Evolutionary conservation across 352 stramenopile species (phyloP).

Genomic region (Phytophthora uliginosa): DNA sequence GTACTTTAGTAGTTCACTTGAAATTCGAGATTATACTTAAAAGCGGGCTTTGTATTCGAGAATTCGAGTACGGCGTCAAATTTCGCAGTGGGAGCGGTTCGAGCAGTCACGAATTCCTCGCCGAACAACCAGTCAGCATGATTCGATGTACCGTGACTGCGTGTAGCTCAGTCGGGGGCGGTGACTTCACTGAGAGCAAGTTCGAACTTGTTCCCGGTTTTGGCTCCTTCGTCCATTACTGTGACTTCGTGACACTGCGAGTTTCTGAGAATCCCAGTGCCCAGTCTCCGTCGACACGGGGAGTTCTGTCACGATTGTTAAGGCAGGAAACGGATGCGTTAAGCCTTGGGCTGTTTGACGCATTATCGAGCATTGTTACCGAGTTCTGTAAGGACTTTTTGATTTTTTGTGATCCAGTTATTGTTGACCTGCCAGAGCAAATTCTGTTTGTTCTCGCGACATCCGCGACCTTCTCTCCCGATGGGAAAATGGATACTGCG

Average conservation of each 20-base stretch:
- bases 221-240: neutral
- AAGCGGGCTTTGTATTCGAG: slow-evolving; percentile 2
- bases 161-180: neutral
- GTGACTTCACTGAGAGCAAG: neutral
- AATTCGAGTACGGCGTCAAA: slow-evolving; percentile 13
- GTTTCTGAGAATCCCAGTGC: slow-evolving; percentile 6
- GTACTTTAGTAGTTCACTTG: slow-evolving; percentile 1
- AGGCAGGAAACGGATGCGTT: slow-evolving; percentile 9
- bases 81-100: slow-evolving; percentile 1
- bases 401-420: slow-evolving; percentile 22
- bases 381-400: slow-evolving; percentile 33
- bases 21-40: slow-evolving; percentile 15
- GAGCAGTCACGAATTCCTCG: slow-evolving; percentile 11
- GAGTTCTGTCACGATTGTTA: slow-evolving; percentile 20
- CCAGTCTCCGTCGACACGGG: neutral
- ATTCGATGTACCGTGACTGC: slow-evolving; percentile 13
- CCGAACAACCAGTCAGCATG: neutral
- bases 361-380: slow-evolving; percentile 14
- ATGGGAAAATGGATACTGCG: slow-evolving; percentile 20
- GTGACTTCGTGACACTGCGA: slow-evolving; percentile 2
- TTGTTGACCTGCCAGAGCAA: slow-evolving; percentile 22
- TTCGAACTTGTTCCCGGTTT: slow-evolving; percentile 13
- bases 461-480: slow-evolving; percentile 9
- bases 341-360: slow-evolving; percentile 13
- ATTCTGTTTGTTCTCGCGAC: slow-evolving; percentile 21